phyloP scores from a whole-genome alignment of 352 stramenopile genomes.

The Globisporangium barbulae region DNA sequence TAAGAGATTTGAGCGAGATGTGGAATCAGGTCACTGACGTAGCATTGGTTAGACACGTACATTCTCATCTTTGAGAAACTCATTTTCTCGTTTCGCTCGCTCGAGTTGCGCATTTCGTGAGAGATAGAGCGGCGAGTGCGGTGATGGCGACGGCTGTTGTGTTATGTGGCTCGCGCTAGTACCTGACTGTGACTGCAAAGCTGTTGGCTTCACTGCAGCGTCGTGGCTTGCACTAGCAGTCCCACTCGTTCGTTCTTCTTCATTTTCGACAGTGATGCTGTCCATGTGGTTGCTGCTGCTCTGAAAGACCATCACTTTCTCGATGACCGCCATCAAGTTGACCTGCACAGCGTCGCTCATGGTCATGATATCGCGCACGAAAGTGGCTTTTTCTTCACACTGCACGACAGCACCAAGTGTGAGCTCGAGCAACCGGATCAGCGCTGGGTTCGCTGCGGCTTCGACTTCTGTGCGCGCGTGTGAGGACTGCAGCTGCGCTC shows the following conservation, averaged over 20 bases:
- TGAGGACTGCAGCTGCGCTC: background rate
- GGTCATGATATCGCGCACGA: constrained; percentile 63
- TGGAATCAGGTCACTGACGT: background rate
- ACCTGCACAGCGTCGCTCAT: constrained; percentile 59
- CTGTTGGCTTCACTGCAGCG: background rate
- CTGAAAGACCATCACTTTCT: constrained; percentile 38
- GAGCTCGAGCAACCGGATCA: constrained; percentile 35
- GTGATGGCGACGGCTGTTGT: background rate
- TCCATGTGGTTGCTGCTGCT: constrained; percentile 2
- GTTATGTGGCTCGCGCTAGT: background rate
- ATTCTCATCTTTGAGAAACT: constrained; percentile 61
- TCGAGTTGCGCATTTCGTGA: constrained; percentile 48
- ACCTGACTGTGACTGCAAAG: background rate
- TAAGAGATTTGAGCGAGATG: background rate
- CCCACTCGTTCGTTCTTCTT: background rate
- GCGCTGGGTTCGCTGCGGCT: background rate
- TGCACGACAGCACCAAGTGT: constrained; percentile 53
- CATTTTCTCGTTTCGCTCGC: constrained; percentile 42
- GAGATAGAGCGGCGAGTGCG: constrained; percentile 36
- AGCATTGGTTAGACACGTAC: constrained; percentile 16
- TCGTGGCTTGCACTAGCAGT: background rate
- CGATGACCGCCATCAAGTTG: constrained; percentile 65
- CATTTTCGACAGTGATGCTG: background rate
- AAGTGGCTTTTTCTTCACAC: constrained; percentile 45
- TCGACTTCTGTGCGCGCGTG: constrained; percentile 13